Base-by-base conservation (phyloP, 2,329 filamentous ascomycete species). In the Monosporascus sp. region DNA sequence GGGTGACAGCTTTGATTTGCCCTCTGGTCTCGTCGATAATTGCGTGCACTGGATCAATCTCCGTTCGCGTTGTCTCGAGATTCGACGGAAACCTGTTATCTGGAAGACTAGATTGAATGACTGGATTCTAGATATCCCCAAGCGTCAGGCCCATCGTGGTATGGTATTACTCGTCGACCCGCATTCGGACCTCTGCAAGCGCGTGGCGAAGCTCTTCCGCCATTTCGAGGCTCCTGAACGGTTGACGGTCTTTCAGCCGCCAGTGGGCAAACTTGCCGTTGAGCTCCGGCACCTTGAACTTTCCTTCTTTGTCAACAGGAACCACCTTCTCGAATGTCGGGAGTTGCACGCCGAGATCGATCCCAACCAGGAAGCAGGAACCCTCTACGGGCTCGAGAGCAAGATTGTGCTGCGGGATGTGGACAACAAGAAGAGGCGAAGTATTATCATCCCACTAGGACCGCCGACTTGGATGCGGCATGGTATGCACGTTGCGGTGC, bases 41-140 rank as follows among this genome's bases (percentile, higher is more conserved):
- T 86, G 80, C 47, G 70, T 78, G 0, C 84, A 89, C 55, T 88
- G 84, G 83, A 67, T 87, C 0, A 70, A 87, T 43, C 14, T 84
- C 0, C 48, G 27, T 0, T 64, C 56, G 0, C 55, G 62, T 0
- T 48, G 58, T 0, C 50, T 89, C 0, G 79, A 87, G 46, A 75
- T 86, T 25, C 72, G 83, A 14, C 74, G 72, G 7, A 63, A 65
- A 1, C 67, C 74, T 0, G 54, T 63, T 0, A 65, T 67, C 4
- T 77, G 69, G 73, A 45, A 14, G 0, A 54, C 45, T 11, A 57
- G 51, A 25, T 50, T 0, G 0, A 57, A 52, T 0, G 66, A 72
- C 50, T 78, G 74, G 74, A 41, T 57, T 0, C 50, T 78, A 0
- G 48, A 75, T 18, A 17, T 75, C 0, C 39, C 15, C 0, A 37